Evolutionary conservation across 805 yeast species (phyloP).

Genomic region (Priceomyces carsonii): DNA sequence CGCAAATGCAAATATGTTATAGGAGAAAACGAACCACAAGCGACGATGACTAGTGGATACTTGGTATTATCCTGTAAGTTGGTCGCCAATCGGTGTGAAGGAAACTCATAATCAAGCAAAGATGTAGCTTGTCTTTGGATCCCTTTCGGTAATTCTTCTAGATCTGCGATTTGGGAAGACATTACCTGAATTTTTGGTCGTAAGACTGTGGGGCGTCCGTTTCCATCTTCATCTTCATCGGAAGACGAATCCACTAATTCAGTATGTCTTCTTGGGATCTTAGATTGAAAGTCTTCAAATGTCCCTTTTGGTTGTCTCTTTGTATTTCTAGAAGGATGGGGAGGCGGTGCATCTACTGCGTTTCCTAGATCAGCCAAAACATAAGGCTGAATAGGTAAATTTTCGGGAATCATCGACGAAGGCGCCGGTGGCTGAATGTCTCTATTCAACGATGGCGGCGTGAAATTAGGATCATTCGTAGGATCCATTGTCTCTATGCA

Average conservation of each 20-base stretch:
- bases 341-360: constrained; percentile 73
- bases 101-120: constrained; percentile 73
- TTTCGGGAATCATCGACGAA: constrained; percentile 66
- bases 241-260: constrained; percentile 49
- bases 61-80: constrained; percentile 71
- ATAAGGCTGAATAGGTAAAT: constrained; percentile 74
- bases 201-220: constrained; percentile 23
- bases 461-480: constrained; percentile 84
- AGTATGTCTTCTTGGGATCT: constrained; percentile 57
- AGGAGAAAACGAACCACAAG: constrained; percentile 97
- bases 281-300: constrained; percentile 27
- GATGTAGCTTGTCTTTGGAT: constrained; percentile 81
- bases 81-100: constrained; percentile 80
- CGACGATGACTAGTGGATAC: constrained; percentile 89
- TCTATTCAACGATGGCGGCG: constrained; percentile 75
- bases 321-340: constrained; percentile 40
- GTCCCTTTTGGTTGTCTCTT: constrained; percentile 4
- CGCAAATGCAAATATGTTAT: constrained; percentile 91
- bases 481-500: constrained; percentile 70
- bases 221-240: constrained; percentile 39
- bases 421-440: constrained; percentile 66
- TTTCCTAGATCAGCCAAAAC: constrained; percentile 74
- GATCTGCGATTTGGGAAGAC: constrained; percentile 77
- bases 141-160: constrained; percentile 97
- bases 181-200: constrained; percentile 48